phyloP scores from a whole-genome alignment of 1,139 yeast genomes.

The Candida sp. region DNA sequence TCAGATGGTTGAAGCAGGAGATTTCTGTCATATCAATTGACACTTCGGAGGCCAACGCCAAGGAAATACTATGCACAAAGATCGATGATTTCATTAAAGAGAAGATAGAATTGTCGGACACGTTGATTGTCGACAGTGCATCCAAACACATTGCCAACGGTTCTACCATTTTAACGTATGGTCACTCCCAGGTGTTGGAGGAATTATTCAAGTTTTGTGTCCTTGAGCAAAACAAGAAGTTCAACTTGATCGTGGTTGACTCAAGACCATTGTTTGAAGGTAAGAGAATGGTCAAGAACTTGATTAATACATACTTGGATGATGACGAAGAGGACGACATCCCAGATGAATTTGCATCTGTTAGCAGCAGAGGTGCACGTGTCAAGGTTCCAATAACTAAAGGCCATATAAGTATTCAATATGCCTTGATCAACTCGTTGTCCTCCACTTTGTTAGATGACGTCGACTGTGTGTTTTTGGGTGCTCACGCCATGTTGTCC shows the following conservation, averaged over 20 bases:
- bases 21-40: slow-evolving; percentile 81
- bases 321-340: slow-evolving; percentile 46
- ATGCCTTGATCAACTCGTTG: slow-evolving; percentile 79
- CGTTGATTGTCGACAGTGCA: slow-evolving; percentile 83
- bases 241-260: slow-evolving; percentile 88
- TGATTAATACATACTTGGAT: slow-evolving; percentile 42
- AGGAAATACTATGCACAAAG: slow-evolving; percentile 61
- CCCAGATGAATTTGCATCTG: slow-evolving; percentile 42
- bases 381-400: slow-evolving; percentile 33
- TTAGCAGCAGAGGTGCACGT: slow-evolving; percentile 15
- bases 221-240: slow-evolving; percentile 60
- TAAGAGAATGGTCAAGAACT: slow-evolving; percentile 66
- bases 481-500: slow-evolving; percentile 97
- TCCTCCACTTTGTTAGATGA: slow-evolving; percentile 77
- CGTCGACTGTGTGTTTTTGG: slow-evolving; percentile 89
- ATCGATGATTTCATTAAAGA: slow-evolving; percentile 87
- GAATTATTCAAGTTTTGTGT: slow-evolving; percentile 77
- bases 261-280: slow-evolving; percentile 98
- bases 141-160: slow-evolving; percentile 77
- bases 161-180: slow-evolving; percentile 85
- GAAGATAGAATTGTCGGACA: slow-evolving; percentile 82
- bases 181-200: slow-evolving; percentile 84
- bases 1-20: slow-evolving; percentile 96
- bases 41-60: slow-evolving; percentile 74
- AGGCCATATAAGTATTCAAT: slow-evolving; percentile 46